Percentiles rank a stretch among this genome's conserved stretches.
These are phyloP conservation scores for Carex cristatella DNA, from an alignment of 176 grass and related monocot genomes.

Conservation along the genomic window DNA sequence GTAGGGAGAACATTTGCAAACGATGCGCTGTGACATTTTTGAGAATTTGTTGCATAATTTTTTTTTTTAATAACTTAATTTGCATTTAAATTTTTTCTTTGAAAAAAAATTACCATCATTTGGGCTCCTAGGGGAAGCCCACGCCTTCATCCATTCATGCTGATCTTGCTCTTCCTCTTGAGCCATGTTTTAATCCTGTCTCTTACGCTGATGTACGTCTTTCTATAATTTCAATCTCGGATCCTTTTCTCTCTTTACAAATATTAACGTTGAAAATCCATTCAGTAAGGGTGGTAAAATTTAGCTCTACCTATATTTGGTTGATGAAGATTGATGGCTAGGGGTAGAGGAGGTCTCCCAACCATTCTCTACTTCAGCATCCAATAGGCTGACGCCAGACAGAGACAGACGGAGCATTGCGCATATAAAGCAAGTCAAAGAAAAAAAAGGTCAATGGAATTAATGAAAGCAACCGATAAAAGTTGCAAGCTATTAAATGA, in stretches of 20 bases:
- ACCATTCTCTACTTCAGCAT: not conserved
- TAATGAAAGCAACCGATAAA: not conserved
- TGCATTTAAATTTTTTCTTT: not conserved
- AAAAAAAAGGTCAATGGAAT: not conserved
- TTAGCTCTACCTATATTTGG: constrained; percentile 26
- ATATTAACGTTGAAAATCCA: constrained; percentile 5
- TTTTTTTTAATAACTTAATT: not conserved
- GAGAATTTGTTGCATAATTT: not conserved
- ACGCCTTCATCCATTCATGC: not conserved
- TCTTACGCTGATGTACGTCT: not conserved
- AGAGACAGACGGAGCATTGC: not conserved
- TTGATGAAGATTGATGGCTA: constrained; percentile 28
- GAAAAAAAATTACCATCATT: not conserved
- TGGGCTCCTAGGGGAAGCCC: not conserved
- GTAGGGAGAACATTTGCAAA: not conserved
- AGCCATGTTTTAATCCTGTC: not conserved
- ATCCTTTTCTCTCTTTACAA: not conserved
- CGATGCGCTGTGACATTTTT: not conserved
- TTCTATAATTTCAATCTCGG: not conserved
- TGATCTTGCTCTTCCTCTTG: not conserved
- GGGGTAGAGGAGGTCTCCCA: constrained; percentile 10
- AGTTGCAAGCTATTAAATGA: not conserved
- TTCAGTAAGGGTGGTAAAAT: not conserved
- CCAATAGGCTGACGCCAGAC: not conserved
- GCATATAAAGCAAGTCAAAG: not conserved